phyloP scores from a whole-genome alignment of 129 eudicot species.

The Pseudognaphalium luteoalbum region DNA sequence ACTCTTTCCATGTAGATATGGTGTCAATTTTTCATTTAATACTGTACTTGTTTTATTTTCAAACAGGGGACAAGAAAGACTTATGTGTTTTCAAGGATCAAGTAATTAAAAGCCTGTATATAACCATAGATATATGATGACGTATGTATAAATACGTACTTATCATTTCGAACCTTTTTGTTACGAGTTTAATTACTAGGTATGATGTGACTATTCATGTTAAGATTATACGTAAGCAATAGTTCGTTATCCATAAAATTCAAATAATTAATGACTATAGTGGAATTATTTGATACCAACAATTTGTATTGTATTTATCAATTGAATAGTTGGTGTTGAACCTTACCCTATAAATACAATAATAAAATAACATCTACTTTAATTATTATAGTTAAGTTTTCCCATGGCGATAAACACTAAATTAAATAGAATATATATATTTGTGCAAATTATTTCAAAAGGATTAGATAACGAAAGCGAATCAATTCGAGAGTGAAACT shows the following conservation, averaged over 20 bases:
- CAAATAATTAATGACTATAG: not conserved
- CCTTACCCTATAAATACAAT: too few species aligned
- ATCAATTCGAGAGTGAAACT: too few species aligned
- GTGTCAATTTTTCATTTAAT: too few species aligned
- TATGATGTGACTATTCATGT: not conserved
- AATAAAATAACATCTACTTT: too few species aligned
- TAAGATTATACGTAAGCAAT: not conserved
- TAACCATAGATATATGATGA: not conserved
- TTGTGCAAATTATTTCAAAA: too few species aligned
- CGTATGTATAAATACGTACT: not conserved
- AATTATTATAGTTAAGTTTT: too few species aligned
- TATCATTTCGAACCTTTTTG: not conserved
- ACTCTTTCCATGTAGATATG: too few species aligned
- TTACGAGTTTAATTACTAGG: not conserved
- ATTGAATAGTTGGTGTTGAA: not conserved
- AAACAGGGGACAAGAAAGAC: constrained; percentile 2
- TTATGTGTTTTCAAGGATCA: not conserved
- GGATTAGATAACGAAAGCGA: too few species aligned
- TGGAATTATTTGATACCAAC: not conserved
- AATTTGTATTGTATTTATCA: not conserved
- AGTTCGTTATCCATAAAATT: not conserved
- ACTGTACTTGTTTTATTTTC: not conserved
- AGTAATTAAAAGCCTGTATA: not conserved
- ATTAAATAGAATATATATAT: too few species aligned
- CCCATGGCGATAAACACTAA: too few species aligned